Percentiles rank a stretch among this genome's conserved stretches.
These are phyloP conservation scores for Penicillium sp. DNA, from an alignment of 2,329 filamentous ascomycete genomes.

Conservation along the genomic window DNA sequence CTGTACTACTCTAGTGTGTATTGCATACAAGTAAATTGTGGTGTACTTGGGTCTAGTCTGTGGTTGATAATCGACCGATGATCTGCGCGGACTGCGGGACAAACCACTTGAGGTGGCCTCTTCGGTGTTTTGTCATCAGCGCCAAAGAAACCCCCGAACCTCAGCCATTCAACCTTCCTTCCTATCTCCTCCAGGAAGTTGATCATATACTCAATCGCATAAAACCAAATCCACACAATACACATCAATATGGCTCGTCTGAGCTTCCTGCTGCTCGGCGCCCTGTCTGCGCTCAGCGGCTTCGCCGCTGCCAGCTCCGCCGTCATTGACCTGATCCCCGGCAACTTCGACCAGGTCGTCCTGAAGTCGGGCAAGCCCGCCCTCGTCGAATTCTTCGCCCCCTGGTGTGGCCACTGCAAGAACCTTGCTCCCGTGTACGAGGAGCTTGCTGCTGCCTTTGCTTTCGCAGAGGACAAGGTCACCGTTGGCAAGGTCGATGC, in stretches of 20 bases:
- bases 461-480: constrained; percentile 74
- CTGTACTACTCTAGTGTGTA: too few relatives aligned
- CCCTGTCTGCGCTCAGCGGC: constrained; percentile 55
- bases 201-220: constrained; percentile 7
- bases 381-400: constrained; percentile 96
- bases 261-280: constrained; percentile 53
- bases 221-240: constrained; percentile 4
- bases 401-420: constrained; percentile 99
- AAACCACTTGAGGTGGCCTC: constrained; percentile 42
- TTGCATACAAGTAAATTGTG: neutral
- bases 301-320: constrained; percentile 73
- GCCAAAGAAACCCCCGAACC: constrained; percentile 8
- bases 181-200: constrained; percentile 10
- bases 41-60: neutral
- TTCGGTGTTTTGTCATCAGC: constrained; percentile 38
- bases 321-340: constrained; percentile 85
- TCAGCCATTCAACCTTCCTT: constrained; percentile 11
- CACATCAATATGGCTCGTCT: constrained; percentile 52
- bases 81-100: constrained; percentile 28
- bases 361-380: constrained; percentile 92
- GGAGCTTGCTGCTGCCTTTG: constrained; percentile 78
- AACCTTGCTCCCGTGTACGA: constrained; percentile 93
- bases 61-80: constrained; percentile 10
- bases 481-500: constrained; percentile 96
- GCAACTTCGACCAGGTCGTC: constrained; percentile 90